Evolutionary conservation across 495 filamentous ascomycete species (phyloP), one percentile per base, ranked within the genome.

Genomic region (Xylaria bambusicola): DNA sequence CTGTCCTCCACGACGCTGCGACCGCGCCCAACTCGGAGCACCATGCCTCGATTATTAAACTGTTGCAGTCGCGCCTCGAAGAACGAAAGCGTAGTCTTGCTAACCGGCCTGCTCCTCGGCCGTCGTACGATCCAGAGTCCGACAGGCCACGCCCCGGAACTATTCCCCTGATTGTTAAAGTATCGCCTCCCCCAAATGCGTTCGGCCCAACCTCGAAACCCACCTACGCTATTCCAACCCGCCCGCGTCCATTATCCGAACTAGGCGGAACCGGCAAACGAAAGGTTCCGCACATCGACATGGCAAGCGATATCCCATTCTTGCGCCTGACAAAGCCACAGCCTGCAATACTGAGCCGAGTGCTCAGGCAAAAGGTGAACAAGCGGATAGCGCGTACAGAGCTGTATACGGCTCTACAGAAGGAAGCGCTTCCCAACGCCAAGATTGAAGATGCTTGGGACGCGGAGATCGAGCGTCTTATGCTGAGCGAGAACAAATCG

Each of bases 251-350:
- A 7, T 62, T 77, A 2, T 66, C 75, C 3, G 49, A 67, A 20
- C 68, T 82, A 2, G 67, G 56, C 44, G 81, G 77, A 24, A 50
- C 68, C 20, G 82, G 82, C 8, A 77, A 77, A 41, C 82, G 88
- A 15, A 77, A 75, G 48, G 67, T 92, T 3, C 90, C 90, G 0
- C 71, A 71, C 0, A 69, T 92, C 1, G 82, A 83, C 62, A 77
- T 77, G 58, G 82, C 84, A 2, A 73, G 74, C 36, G 82, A 80
- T 26, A 61, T 89, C n/a, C 88, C 90, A 0, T 87, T 92, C 58
- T 71, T 94, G 42, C 84, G 88, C 23, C 68, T 89, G 50, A 80
- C 77, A 60, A 92, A 91, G 67, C 88, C 88, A 7, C 87, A 91
- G 64, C 79, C 88, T 5, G 62, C 66, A 29, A 72, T 71, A 35